These are phyloP conservation scores for Oidiodendron maius DNA, from an alignment of 495 filamentous ascomycete genomes.

Conservation along the genomic window DNA sequence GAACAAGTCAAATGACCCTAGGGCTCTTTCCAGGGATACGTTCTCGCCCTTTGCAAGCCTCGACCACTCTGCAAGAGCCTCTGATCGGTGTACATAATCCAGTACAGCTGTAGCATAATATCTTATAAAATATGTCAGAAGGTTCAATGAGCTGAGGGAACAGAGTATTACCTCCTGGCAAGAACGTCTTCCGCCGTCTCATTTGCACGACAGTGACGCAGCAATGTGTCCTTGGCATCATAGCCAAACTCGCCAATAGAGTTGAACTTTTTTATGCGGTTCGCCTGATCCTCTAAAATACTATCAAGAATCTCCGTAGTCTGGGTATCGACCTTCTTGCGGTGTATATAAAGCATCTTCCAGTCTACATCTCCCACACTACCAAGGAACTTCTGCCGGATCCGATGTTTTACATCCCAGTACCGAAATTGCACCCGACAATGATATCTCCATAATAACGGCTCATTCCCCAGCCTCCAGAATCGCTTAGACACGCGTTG, in stretches of 20 bases:
- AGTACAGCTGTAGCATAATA: slow-evolving; percentile 70
- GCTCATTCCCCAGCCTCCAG: slow-evolving; percentile 56
- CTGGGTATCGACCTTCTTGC: slow-evolving; percentile 45
- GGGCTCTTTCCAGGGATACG: slow-evolving; percentile 62
- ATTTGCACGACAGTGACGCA: slow-evolving; percentile 53
- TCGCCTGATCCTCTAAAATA: slow-evolving; percentile 61
- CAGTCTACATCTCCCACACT: slow-evolving; percentile 60
- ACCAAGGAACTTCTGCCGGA: slow-evolving; percentile 46
- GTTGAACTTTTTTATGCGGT: slow-evolving; percentile 63
- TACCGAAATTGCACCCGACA: slow-evolving; percentile 61
- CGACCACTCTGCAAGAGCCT: slow-evolving; percentile 72
- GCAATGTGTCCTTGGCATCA: slow-evolving; percentile 81
- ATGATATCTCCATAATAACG: slow-evolving; percentile 72
- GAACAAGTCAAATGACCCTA: slow-evolving; percentile 85
- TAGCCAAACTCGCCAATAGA: slow-evolving; percentile 67
- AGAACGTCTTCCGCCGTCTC: slow-evolving; percentile 68
- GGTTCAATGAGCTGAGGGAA: not conserved
- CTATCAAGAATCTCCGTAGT: slow-evolving; percentile 58
- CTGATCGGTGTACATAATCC: slow-evolving; percentile 71
- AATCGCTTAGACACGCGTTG: slow-evolving; percentile 60
- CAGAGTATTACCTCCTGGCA: slow-evolving; percentile 61
- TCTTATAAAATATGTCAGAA: slow-evolving; percentile 34
- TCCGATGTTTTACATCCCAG: slow-evolving; percentile 66
- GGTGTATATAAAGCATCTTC: slow-evolving; percentile 64
- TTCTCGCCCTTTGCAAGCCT: slow-evolving; percentile 43